Evolutionary conservation across 2,329 filamentous ascomycete species (phyloP).

Genomic region (Pyrenophora graminea): DNA sequence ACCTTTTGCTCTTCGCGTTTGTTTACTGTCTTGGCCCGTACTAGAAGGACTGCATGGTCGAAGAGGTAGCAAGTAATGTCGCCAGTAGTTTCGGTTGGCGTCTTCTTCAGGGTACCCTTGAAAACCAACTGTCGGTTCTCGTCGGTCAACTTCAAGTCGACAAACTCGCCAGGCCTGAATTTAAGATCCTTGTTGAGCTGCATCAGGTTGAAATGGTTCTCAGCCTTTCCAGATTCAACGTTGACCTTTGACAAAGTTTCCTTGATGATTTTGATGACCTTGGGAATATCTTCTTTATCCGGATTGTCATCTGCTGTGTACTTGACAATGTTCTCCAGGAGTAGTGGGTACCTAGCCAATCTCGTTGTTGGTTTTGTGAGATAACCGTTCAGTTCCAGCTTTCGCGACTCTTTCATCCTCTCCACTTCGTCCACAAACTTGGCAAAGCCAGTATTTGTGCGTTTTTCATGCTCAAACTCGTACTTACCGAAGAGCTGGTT

Average conservation of each 20-base stretch:
- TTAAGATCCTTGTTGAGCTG: constrained; percentile 89
- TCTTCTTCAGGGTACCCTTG: constrained; percentile 93
- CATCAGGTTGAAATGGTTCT: constrained; percentile 95
- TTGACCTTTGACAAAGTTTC: constrained; percentile 89
- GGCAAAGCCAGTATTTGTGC: constrained; percentile 79
- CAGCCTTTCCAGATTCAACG: constrained; percentile 91
- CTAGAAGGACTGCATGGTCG: constrained; percentile 91
- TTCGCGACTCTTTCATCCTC: constrained; percentile 91
- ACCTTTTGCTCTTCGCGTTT: constrained; percentile 95
- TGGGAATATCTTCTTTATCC: constrained; percentile 89
- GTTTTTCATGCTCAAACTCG: constrained; percentile 95
- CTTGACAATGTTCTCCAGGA: constrained; percentile 90
- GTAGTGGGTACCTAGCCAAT: constrained; percentile 87
- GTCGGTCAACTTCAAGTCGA: constrained; percentile 92
- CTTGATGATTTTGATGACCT: constrained; percentile 83
- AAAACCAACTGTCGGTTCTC: constrained; percentile 91
- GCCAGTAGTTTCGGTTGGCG: constrained; percentile 75
- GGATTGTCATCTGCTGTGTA: constrained; percentile 86
- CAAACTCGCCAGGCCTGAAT: constrained; percentile 85
- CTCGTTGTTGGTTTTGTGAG: constrained; percentile 96
- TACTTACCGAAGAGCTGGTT: constrained; percentile 97
- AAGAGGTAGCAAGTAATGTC: constrained; percentile 96
- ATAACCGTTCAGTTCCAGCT: constrained; percentile 96
- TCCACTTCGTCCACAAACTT: constrained; percentile 97
- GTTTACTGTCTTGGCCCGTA: constrained; percentile 86